A percentile compares a stretch with the other conserved stretches of the same genome.
Conservation (phyloP, 352 stramenopile species). For the Phytophthora fragariaefolia region DNA sequence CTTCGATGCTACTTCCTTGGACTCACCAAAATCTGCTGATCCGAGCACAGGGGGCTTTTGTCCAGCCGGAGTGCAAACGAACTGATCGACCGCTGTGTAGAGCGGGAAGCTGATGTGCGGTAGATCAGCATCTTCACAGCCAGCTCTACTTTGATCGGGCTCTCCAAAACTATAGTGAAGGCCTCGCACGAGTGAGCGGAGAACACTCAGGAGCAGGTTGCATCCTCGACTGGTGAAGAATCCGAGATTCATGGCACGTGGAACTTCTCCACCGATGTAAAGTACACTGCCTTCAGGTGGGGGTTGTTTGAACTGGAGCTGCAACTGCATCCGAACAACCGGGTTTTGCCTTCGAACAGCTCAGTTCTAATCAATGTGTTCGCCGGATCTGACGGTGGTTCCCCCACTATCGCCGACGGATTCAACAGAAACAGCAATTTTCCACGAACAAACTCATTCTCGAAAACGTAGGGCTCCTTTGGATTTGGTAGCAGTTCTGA, state of each 20-base stretch:
- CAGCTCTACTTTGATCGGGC: neutral
- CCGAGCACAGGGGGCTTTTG: conserved; percentile 46
- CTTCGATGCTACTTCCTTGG: conserved; percentile 38
- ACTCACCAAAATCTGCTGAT: conserved; percentile 60
- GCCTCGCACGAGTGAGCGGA: conserved; percentile 59
- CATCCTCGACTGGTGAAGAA: conserved; percentile 62
- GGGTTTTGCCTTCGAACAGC: conserved; percentile 55
- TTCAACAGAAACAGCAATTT: conserved; percentile 75
- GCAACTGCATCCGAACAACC: conserved; percentile 70
- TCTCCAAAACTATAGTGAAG: conserved; percentile 66
- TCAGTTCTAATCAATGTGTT: conserved; percentile 29
- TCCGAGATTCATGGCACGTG: conserved; percentile 54
- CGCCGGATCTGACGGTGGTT: neutral
- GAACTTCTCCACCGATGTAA: conserved; percentile 74
- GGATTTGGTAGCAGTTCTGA: conserved; percentile 39
- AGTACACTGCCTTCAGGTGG: conserved; percentile 46
- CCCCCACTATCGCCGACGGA: conserved; percentile 2
- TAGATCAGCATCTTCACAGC: conserved; percentile 51
- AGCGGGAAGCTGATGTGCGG: conserved; percentile 75
- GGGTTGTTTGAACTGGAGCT: conserved; percentile 71
- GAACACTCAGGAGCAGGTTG: conserved; percentile 59
- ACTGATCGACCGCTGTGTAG: conserved; percentile 72
- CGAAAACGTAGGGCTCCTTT: conserved; percentile 59
- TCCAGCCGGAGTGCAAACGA: conserved; percentile 53
- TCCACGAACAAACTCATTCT: conserved; percentile 83